These are phyloP conservation scores for Periglandula ipomoeae DNA, from an alignment of 2,329 filamentous ascomycete genomes.

Conservation along the genomic window DNA sequence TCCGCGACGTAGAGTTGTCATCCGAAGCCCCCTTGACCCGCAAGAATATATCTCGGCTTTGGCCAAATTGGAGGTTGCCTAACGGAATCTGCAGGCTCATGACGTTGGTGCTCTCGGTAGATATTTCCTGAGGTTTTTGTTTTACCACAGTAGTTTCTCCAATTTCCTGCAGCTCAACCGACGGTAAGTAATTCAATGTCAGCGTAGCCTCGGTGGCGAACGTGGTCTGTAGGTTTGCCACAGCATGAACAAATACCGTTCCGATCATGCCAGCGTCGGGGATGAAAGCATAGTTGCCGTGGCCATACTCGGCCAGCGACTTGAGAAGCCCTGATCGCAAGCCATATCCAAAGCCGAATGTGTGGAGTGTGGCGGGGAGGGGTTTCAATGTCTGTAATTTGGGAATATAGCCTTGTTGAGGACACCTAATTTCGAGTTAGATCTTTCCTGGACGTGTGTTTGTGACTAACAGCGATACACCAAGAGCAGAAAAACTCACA, in stretches of 20 bases:
- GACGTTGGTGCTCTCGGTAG: conserved; percentile 7
- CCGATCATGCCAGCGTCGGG: conserved; percentile 54
- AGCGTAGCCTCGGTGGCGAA: conserved; percentile 40
- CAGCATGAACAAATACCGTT: conserved; percentile 52
- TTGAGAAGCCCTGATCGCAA: conserved; percentile 41
- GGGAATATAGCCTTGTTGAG: conserved; percentile 42
- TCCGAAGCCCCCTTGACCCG: conserved; percentile 17
- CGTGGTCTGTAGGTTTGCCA: conserved; percentile 51
- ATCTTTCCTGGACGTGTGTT: too few relatives aligned
- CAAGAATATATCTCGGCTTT: conserved; percentile 47
- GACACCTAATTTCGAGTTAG: conserved; percentile 25
- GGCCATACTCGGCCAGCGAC: conserved; percentile 47
- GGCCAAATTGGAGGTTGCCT: conserved; percentile 51
- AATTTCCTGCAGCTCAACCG: conserved; percentile 29
- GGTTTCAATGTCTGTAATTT: conserved; percentile 36
- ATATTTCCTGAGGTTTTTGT: conserved; percentile 13
- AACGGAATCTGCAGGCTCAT: conserved; percentile 30
- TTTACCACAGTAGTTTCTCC: conserved; percentile 30
- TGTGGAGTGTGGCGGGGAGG: conserved; percentile 33
- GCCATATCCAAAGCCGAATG: conserved; percentile 27
- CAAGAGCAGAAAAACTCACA: conserved; percentile 32
- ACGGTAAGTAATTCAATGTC: conserved; percentile 27
- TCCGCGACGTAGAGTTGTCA: conserved; percentile 6
- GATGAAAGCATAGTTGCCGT: conserved; percentile 52
- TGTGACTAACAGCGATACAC: neutral